These are phyloP conservation scores for Rubia balearica DNA, from an alignment of 305 asterid genomes.

Conservation along the genomic window DNA sequence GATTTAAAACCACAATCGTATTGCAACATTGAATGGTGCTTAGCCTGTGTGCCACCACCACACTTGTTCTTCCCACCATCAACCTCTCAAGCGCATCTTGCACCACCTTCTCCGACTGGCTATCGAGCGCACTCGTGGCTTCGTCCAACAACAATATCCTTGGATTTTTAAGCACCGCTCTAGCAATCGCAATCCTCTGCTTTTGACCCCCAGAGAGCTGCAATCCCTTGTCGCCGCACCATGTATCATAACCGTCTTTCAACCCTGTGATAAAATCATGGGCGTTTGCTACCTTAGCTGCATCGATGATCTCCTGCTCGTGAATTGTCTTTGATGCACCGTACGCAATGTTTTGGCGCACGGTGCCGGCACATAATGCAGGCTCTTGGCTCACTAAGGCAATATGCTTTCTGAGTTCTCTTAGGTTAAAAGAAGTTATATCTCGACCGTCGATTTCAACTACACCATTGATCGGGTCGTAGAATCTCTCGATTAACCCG, in stretches of 20 bases:
- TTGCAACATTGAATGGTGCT: constrained; percentile 75
- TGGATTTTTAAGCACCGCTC: constrained; percentile 71
- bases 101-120: constrained; percentile 71
- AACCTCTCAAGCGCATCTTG: constrained; percentile 79
- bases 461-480: constrained; percentile 52
- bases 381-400: constrained; percentile 94
- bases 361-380: constrained; percentile 58
- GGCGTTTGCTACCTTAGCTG: constrained; percentile 78
- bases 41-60: constrained; percentile 81
- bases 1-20: constrained; percentile 56
- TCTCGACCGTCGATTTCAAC: constrained; percentile 71
- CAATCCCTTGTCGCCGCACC: constrained; percentile 77
- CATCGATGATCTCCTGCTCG: constrained; percentile 60
- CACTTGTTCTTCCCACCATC: constrained; percentile 77
- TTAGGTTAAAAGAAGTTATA: constrained; percentile 47
- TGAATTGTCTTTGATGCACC: constrained; percentile 40
- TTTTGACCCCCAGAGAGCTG: constrained; percentile 94
- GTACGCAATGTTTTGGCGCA: constrained; percentile 53
- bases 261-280: constrained; percentile 67
- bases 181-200: constrained; percentile 80
- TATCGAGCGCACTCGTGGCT: constrained; percentile 87
- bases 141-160: constrained; percentile 63
- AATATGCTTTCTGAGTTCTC: constrained; percentile 57
- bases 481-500: constrained; percentile 70
- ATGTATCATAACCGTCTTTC: constrained; percentile 65